Percentiles rank a stretch among this genome's conserved stretches.
phyloP scores from a whole-genome alignment of 495 filamentous ascomycete genomes.

The Elasticomyces elasticus region DNA sequence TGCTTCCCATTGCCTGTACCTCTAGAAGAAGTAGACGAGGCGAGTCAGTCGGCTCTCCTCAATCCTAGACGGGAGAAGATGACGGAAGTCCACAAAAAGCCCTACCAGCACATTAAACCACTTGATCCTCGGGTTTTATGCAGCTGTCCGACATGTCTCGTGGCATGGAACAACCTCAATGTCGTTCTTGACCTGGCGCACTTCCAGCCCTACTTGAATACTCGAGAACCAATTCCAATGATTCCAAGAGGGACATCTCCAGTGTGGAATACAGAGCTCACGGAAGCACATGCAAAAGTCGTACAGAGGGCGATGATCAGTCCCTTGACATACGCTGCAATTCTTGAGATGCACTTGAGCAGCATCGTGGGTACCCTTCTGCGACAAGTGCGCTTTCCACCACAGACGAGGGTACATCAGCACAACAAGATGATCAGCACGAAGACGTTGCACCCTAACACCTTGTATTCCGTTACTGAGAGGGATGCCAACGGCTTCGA shows the following conservation, averaged over 20 bases:
- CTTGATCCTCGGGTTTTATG: slow-evolving; percentile 36
- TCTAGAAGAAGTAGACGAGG: slow-evolving; percentile 33
- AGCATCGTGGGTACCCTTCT: slow-evolving; percentile 41
- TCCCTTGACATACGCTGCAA: slow-evolving; percentile 39
- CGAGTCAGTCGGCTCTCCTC: slow-evolving; percentile 29
- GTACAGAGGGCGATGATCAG: slow-evolving; percentile 36
- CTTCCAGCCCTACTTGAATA: slow-evolving; percentile 43
- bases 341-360: slow-evolving; percentile 43
- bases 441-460: slow-evolving; percentile 24
- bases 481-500: slow-evolving; percentile 40
- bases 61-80: slow-evolving; percentile 32
- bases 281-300: slow-evolving; percentile 32
- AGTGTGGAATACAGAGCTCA: slow-evolving; percentile 39
- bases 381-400: slow-evolving; percentile 39
- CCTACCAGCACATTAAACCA: slow-evolving; percentile 40
- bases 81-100: slow-evolving; percentile 33
- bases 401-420: slow-evolving; percentile 29
- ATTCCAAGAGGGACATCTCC: slow-evolving; percentile 36
- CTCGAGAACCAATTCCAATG: slow-evolving; percentile 41
- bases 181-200: slow-evolving; percentile 44
- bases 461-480: slow-evolving; percentile 40
- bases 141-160: slow-evolving; percentile 43
- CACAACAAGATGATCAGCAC: slow-evolving; percentile 40
- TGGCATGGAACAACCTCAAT: slow-evolving; percentile 44
- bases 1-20: slow-evolving; percentile 42